These are phyloP conservation scores for Rhizophagus clarus DNA, from an alignment of 192 early-diverging fungal species.

Conservation along the genomic window DNA sequence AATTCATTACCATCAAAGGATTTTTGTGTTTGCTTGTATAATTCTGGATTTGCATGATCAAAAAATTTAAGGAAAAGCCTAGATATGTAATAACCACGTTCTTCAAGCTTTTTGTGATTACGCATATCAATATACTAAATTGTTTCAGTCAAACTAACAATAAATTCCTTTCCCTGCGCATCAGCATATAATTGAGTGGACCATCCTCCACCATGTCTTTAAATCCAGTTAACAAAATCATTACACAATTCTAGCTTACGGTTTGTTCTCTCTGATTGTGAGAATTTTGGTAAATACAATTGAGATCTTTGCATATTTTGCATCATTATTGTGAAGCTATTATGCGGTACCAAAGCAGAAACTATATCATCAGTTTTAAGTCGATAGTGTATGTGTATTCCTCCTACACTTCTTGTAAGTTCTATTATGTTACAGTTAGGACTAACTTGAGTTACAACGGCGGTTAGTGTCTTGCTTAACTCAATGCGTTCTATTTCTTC, in stretches of 20 bases:
- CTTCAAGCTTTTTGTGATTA: neutral
- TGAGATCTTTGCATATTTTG: neutral
- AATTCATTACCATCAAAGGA: neutral
- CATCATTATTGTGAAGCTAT: neutral
- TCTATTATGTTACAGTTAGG: neutral
- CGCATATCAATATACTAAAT: slow-evolving; percentile 9
- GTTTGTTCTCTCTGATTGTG: slow-evolving; percentile 3
- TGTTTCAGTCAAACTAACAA: neutral
- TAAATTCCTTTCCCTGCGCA: neutral
- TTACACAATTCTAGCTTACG: neutral
- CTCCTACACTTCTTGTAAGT: neutral
- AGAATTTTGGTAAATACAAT: neutral
- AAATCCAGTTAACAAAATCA: neutral
- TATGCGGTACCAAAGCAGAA: neutral
- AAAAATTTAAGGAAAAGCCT: neutral
- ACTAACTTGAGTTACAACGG: neutral
- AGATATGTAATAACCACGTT: neutral
- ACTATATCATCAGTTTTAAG: neutral
- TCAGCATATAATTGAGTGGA: neutral
- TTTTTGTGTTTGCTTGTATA: neutral
- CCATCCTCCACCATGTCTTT: neutral
- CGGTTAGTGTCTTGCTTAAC: neutral
- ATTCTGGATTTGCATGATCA: slow-evolving; percentile 1
- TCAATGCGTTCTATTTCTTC: slow-evolving; percentile 1
- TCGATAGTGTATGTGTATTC: neutral